Conservation (phyloP, 2,329 filamentous ascomycete species). For the Metarhizium rileyi region DNA sequence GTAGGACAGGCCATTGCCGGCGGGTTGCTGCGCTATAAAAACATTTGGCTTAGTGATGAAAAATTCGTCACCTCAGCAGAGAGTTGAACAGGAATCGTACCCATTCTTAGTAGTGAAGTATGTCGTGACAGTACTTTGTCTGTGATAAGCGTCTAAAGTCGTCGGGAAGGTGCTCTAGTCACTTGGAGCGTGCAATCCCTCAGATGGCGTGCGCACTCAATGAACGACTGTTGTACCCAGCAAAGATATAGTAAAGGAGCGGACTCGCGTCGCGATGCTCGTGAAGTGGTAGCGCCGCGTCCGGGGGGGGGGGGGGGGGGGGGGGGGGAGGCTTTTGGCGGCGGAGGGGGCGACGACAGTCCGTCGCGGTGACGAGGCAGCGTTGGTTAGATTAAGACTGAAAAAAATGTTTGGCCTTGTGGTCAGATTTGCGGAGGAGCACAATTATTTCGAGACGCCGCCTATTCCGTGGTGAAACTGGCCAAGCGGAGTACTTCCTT, state of each 20-base stretch:
- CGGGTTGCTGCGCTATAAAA: conserved; percentile 7
- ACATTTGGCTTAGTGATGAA: conserved; percentile 1
- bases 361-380: neutral
- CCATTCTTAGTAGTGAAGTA: neutral
- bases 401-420: conserved; percentile 1
- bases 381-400: conserved; percentile 1
- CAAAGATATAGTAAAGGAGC: neutral
- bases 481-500: neutral
- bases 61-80: neutral
- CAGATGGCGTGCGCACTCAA: neutral
- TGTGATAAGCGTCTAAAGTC: neutral
- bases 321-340: neutral
- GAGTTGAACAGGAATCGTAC: neutral
- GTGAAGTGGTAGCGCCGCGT: neutral
- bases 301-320: too few species aligned
- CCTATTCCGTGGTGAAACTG: neutral
- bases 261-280: neutral
- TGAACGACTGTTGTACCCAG: neutral
- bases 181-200: neutral
- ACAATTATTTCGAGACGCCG: neutral
- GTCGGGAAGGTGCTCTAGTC: neutral
- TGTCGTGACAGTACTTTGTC: neutral
- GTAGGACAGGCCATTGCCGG: conserved; percentile 20
- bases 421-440: neutral
- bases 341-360: neutral